Evolutionary conservation across 441 rosid species (phyloP).

Genomic region (Adansonia madagascariensis): DNA sequence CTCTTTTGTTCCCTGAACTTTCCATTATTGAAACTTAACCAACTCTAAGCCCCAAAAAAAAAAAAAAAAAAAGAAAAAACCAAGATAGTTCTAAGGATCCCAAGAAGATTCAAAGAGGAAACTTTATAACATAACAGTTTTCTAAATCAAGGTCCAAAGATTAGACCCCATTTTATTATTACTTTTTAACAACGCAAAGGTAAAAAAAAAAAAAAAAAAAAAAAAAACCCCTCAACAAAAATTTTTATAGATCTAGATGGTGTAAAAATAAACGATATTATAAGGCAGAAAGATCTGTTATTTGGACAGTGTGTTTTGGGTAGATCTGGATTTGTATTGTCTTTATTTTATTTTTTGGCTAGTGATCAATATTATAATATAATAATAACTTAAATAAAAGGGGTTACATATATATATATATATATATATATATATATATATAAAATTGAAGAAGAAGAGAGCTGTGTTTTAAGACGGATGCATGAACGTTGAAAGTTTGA

Average conservation of each 20-base stretch:
- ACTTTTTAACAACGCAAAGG: not conserved
- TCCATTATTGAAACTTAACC: constrained; percentile 57
- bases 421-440: not conserved
- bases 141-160: constrained; percentile 34
- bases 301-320: constrained; percentile 24
- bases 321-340: constrained; percentile 49
- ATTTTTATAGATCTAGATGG: constrained; percentile 51
- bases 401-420: not conserved
- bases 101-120: constrained; percentile 50
- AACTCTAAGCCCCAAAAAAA: not conserved
- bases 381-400: not conserved
- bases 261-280: constrained; percentile 34
- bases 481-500: constrained; percentile 45
- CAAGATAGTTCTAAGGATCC: constrained; percentile 30
- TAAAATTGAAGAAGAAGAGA: constrained; percentile 22
- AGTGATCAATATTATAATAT: constrained; percentile 33
- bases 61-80: constrained; percentile 14
- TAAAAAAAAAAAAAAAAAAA: too few relatives aligned
- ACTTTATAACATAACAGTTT: constrained; percentile 30
- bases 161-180: constrained; percentile 31
- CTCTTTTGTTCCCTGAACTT: constrained; percentile 70
- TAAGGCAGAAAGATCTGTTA: constrained; percentile 39
- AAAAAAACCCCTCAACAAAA: constrained; percentile 21
- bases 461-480: constrained; percentile 37
- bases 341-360: constrained; percentile 30